These are phyloP conservation scores for Diplodia mutila DNA, from an alignment of 2,329 filamentous ascomycete species.

Conservation along the genomic window DNA sequence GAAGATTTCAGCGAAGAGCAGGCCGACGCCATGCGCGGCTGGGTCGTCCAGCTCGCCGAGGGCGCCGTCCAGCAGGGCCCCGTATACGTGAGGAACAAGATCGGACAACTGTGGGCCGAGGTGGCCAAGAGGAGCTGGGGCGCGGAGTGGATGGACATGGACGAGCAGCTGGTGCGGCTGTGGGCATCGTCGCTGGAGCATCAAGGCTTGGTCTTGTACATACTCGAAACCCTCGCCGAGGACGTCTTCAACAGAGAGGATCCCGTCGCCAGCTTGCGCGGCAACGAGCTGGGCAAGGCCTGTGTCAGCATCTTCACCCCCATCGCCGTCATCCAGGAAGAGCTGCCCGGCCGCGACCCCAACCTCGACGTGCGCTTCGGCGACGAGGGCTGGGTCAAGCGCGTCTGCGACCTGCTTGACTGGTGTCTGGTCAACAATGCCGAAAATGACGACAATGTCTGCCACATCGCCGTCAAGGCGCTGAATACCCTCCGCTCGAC, in stretches of 20 bases:
- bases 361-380: constrained; percentile 73
- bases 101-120: constrained; percentile 92
- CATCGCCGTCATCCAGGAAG: constrained; percentile 70
- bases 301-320: constrained; percentile 95
- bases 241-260: constrained; percentile 94
- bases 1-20: constrained; percentile 72
- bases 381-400: constrained; percentile 82
- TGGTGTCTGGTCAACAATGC: constrained; percentile 71
- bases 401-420: constrained; percentile 73
- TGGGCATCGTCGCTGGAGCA: constrained; percentile 70
- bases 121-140: constrained; percentile 92
- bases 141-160: constrained; percentile 95
- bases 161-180: constrained; percentile 75
- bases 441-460: constrained; percentile 68
- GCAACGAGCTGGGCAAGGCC: constrained; percentile 81
- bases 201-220: constrained; percentile 84
- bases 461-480: constrained; percentile 73
- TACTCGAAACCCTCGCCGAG: constrained; percentile 90
- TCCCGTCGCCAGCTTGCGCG: constrained; percentile 78
- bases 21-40: constrained; percentile 68
- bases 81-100: constrained; percentile 86
- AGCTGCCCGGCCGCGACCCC: constrained; percentile 73
- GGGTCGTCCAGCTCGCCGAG: constrained; percentile 79
- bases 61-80: constrained; percentile 73
- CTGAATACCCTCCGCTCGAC: constrained; percentile 77